These are phyloP conservation scores for Astragalus glycyphyllos DNA, from an alignment of 306 rosid genomes.

Conservation along the genomic window DNA sequence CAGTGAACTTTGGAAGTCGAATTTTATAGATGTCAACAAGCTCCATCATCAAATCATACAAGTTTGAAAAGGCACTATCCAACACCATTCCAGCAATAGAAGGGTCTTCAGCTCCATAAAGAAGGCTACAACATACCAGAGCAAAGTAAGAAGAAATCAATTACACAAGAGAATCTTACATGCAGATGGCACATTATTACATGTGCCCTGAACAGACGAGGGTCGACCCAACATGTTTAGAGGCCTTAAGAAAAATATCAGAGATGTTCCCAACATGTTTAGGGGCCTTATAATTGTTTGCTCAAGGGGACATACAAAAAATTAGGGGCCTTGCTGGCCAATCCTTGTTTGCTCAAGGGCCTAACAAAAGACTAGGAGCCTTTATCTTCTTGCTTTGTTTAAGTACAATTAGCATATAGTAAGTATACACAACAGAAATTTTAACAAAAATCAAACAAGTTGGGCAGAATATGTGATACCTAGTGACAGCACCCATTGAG, in stretches of 20 bases:
- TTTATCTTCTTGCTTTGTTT: background rate
- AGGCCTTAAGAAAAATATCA: no score
- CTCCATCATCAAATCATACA: slow-evolving; percentile 92
- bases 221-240: no score
- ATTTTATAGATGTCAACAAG: slow-evolving; percentile 91
- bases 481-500: slow-evolving; percentile 98
- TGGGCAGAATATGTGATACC: slow-evolving; percentile 57
- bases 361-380: no score
- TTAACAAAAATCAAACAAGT: slow-evolving; percentile 30
- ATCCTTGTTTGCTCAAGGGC: no score
- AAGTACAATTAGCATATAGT: slow-evolving; percentile 16
- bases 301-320: no score
- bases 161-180: slow-evolving; percentile 20
- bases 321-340: no score
- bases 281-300: no score
- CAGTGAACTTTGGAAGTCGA: slow-evolving; percentile 97
- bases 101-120: slow-evolving; percentile 98
- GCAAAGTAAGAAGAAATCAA: slow-evolving; percentile 29
- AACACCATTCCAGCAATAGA: slow-evolving; percentile 96
- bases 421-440: slow-evolving; percentile 19
- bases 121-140: slow-evolving; percentile 69
- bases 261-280: no score
- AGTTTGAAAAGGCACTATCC: slow-evolving; percentile 97
- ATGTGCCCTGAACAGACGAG: slow-evolving; percentile 1
- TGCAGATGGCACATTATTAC: background rate